phyloP scores from a whole-genome alignment of 2,329 filamentous ascomycete genomes.

The Diaporthe longicolla region DNA sequence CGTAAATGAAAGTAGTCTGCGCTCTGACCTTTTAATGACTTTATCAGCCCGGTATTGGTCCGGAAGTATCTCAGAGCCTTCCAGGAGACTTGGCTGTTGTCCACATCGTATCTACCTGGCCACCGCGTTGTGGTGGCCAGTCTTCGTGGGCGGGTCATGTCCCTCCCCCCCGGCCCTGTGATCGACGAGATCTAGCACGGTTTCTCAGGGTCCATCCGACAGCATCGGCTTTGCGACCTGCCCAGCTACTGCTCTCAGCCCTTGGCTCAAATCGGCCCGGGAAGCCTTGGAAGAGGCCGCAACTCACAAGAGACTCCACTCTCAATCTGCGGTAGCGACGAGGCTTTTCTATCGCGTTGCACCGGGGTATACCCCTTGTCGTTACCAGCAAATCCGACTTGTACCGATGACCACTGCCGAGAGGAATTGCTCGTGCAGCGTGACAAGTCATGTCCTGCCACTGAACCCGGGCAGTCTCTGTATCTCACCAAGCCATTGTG shows the following conservation, averaged over 20 bases:
- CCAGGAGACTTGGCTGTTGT: neutral
- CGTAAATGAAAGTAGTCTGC: conserved; percentile 34
- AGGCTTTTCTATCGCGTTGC: conserved; percentile 9
- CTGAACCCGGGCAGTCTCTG: neutral
- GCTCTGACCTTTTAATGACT: conserved; percentile 1
- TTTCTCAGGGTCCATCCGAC: conserved; percentile 19
- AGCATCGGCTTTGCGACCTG: conserved; percentile 5
- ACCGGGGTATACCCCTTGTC: neutral
- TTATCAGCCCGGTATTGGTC: neutral
- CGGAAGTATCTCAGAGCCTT: neutral
- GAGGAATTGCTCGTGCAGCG: conserved; percentile 14
- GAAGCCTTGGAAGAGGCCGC: neutral
- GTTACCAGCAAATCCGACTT: neutral
- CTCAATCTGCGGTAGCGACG: conserved; percentile 5
- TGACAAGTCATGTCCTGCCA: conserved; percentile 19
- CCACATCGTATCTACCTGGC: neutral
- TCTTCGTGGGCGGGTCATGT: neutral
- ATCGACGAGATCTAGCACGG: conserved; percentile 13
- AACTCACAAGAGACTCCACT: neutral
- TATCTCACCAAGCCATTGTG: neutral
- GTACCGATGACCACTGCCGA: conserved; percentile 10
- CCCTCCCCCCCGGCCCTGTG: neutral
- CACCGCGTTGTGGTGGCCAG: neutral
- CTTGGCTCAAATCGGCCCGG: neutral
- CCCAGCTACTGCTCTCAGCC: neutral